Conservation (phyloP, 129 eudicot genomes). For the Chrysanthemum lavandulifolium region DNA sequence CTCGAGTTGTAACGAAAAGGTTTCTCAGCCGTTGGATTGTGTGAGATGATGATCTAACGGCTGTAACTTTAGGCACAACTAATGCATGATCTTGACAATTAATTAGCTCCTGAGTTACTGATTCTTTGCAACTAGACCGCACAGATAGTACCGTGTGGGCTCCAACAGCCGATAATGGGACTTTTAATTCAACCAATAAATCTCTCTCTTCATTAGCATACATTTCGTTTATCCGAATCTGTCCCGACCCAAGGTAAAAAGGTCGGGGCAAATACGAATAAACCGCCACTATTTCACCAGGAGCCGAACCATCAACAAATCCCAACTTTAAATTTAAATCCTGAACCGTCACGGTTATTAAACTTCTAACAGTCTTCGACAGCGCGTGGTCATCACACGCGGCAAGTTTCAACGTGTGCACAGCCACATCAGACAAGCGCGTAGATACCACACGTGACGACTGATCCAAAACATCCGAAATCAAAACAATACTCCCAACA, state of each 20-base stretch:
- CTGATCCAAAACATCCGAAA: slow-evolving; percentile 45
- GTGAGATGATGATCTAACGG: slow-evolving; percentile 59
- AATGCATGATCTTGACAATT: slow-evolving; percentile 55
- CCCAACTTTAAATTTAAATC: slow-evolving; percentile 58
- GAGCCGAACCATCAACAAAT: slow-evolving; percentile 46
- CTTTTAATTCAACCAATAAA: slow-evolving; percentile 65
- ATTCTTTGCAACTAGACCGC: slow-evolving; percentile 67
- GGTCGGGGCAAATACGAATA: slow-evolving; percentile 47
- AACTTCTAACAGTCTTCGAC: slow-evolving; percentile 31
- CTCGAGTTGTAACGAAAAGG: slow-evolving; percentile 65
- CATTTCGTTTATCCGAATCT: slow-evolving; percentile 47
- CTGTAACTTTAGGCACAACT: slow-evolving; percentile 59
- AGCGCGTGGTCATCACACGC: slow-evolving; percentile 32
- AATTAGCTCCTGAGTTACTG: slow-evolving; percentile 55
- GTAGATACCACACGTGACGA: slow-evolving; percentile 44
- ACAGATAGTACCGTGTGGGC: slow-evolving; percentile 72
- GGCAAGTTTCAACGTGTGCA: slow-evolving; percentile 40
- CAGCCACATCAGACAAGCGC: slow-evolving; percentile 57
- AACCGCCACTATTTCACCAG: slow-evolving; percentile 63
- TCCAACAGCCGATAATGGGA: slow-evolving; percentile 58
- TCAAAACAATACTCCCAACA: slow-evolving; percentile 52
- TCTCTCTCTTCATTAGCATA: slow-evolving; percentile 71
- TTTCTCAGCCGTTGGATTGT: slow-evolving; percentile 64
- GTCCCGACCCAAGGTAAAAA: slow-evolving; percentile 43
- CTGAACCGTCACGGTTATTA: slow-evolving; percentile 55